Evolutionary conservation across 768 basidiomycete genomes (phyloP), one percentile per base, ranked within the genome.

Genomic region (Fomitopsis serialis): DNA sequence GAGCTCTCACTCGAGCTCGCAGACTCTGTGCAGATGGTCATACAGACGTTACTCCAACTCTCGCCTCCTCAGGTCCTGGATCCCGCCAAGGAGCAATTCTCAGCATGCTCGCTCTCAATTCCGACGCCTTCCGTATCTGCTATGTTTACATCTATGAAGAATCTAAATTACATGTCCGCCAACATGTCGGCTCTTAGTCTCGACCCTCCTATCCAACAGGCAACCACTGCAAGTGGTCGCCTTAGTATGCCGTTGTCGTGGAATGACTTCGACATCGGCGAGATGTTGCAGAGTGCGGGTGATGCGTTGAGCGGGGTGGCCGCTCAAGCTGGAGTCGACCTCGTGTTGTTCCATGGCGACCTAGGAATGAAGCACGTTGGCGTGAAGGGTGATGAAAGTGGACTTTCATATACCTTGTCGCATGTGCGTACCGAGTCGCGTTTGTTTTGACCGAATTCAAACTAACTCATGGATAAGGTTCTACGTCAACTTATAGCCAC

Each of bases 41-140:
- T 96, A 36, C 92, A 97, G 66, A 95, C 91, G 1, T 80, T 98
- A 60, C 78, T 97, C 2, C 92, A 95, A 62, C 77, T 97, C 58
- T 90, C 90, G 0, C 93, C 94, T 3, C 82, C 88, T 0, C 95
- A 98, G 68, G 73, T 97, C 19, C 78, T 97, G 44, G 93, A 97
- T 65, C 83, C 89, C n/a, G 85, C 88, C 2, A 95, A 90, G 68
- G 94, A 98, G 64, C 93, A 94, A 65, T 89, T 93, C 63, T 88
- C 93, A 1, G 87, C 91, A 23, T 96, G 91, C 67, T 81, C 92
- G 1, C 70, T 98, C 23, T 85, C 90, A 35, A 81, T 97, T 42
- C 95, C 94, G 10, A 89, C 89, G 0, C 81, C 92, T 6, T 91
- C 87, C 58, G 78, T 98, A 69, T 89, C 90, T 17, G 90, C 92